Base-by-base conservation (phyloP, 768 basidiomycete genomes). In the Lactarius indigo region DNA sequence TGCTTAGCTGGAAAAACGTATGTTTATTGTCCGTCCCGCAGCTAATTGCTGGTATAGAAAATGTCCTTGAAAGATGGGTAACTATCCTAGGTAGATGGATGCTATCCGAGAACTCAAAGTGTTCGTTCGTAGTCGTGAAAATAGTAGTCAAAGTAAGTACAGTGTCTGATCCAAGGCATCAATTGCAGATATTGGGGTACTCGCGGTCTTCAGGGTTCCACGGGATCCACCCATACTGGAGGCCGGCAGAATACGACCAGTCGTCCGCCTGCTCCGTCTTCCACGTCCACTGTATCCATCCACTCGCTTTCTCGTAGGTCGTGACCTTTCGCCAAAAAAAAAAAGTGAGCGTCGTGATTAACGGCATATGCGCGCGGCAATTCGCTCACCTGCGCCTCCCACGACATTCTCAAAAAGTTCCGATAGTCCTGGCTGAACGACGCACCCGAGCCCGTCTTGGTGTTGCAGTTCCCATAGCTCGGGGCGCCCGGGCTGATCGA, bases 231-330 rank as follows among this genome's bases (percentile, higher is more conserved):
- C 94, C 94, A 67, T 87, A 82, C 15, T 79, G 75, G 39, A 96
- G 79, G 47, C 93, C 93, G 55, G 89, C 87, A 69, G 90, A 84
- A 79, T 96, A 96, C 0, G 89, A 83, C 95, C 95, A 97, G 65
- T 96, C 95, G 68, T 92, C 90, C 2, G 91, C 88, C 68, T 78
- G 78, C 76, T 94, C 92, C 0, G 91, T 76, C 78, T 93, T 93
- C 91, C 91, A 93, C 1, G 89, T 85, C 91, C 91, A 92, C 74
- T 87, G 85, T 28, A 91, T 75, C 91, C 91, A 92, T 3, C 90
- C 91, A 58, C 80, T 78, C n/a, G 79, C 87, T 59, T 78, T 78
- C 79, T 92, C 91, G 66, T 82, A 92, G 3, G 91, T 80, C 59
- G 83, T 86, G n/a, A 72, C 72, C 75, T 77, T 57, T 4, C 17